Percentiles rank a stretch among this genome's conserved stretches.
Evolutionary conservation across 352 stramenopile genomes (phyloP).

Genomic region (Globisporangium canariense): DNA sequence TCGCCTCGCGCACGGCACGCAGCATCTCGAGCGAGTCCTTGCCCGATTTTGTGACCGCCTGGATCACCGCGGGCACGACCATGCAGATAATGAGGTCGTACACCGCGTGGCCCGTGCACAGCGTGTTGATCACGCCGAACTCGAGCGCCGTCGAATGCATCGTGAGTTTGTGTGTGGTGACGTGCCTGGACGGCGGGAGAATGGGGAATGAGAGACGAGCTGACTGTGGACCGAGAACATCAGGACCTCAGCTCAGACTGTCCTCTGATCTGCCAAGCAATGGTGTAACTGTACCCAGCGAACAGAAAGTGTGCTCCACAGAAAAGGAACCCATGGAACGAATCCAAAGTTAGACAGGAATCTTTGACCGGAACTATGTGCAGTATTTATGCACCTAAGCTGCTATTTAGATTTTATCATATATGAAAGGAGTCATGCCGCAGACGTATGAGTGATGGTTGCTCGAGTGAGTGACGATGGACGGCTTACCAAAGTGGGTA

Average conservation of each 20-base stretch:
- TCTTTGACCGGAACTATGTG: too few relatives aligned
- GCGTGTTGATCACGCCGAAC: constrained; percentile 52
- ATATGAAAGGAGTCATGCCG: neutral
- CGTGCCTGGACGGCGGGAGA: neutral
- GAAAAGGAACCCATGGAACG: too few relatives aligned
- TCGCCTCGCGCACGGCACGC: constrained; percentile 2
- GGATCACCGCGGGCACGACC: constrained; percentile 47
- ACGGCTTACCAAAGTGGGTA: neutral
- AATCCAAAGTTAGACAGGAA: too few relatives aligned
- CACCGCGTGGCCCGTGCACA: constrained; percentile 46
- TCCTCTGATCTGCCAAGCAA: neutral
- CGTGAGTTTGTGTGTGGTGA: neutral
- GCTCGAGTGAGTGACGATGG: too few relatives aligned
- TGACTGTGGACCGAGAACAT: neutral
- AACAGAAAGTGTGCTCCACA: neutral
- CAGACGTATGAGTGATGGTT: too few relatives aligned
- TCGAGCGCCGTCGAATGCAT: constrained; percentile 34
- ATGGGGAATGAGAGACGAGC: neutral
- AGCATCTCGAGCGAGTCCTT: constrained; percentile 16
- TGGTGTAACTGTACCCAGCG: neutral
- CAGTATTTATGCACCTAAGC: too few relatives aligned
- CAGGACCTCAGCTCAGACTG: neutral
- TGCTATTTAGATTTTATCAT: neutral
- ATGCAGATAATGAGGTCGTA: constrained; percentile 60
- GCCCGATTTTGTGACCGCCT: constrained; percentile 26